Evolutionary conservation across 2,329 filamentous ascomycete species (phyloP).

Genomic region (Diaporthe amygdali): DNA sequence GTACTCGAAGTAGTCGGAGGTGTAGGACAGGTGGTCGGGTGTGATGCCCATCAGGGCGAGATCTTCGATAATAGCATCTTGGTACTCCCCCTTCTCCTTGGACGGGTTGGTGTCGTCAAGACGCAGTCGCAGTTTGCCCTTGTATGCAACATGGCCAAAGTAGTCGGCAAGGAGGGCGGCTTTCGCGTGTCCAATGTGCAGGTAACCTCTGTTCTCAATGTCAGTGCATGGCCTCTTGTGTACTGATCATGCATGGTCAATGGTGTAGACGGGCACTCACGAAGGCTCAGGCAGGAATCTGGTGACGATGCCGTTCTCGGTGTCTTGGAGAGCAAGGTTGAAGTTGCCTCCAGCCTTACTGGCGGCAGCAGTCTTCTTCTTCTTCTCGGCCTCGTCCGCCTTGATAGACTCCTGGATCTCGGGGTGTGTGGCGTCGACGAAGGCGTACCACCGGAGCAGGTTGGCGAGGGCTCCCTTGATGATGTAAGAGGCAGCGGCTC

Average conservation of each 20-base stretch:
- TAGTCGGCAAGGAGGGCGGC: conserved; percentile 94
- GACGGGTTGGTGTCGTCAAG: conserved; percentile 98
- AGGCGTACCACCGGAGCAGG: conserved; percentile 85
- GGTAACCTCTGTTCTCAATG: conserved; percentile 65
- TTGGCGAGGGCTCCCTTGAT: conserved; percentile 80
- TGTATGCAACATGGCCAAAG: conserved; percentile 92
- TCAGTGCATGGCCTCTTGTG: conserved; percentile 2
- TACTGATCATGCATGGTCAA: not conserved
- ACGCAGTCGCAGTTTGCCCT: conserved; percentile 87
- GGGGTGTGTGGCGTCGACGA: conserved; percentile 80
- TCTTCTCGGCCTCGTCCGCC: conserved; percentile 69
- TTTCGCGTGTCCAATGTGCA: conserved; percentile 96
- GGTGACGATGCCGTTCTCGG: conserved; percentile 87
- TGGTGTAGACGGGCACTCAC: conserved; percentile 47
- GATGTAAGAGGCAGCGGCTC: conserved; percentile 80
- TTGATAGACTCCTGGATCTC: conserved; percentile 77
- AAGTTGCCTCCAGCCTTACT: conserved; percentile 85
- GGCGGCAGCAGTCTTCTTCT: conserved; percentile 70
- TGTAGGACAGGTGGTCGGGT: conserved; percentile 86
- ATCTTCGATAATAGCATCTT: conserved; percentile 93
- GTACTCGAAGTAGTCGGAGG: conserved; percentile 93
- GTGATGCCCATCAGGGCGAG: conserved; percentile 89
- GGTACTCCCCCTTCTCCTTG: conserved; percentile 96
- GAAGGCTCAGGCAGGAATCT: conserved; percentile 95
- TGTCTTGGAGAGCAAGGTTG: conserved; percentile 84